Evolutionary conservation across 345 rosid genomes (phyloP).

Genomic region (Noccaea caerulescens): DNA sequence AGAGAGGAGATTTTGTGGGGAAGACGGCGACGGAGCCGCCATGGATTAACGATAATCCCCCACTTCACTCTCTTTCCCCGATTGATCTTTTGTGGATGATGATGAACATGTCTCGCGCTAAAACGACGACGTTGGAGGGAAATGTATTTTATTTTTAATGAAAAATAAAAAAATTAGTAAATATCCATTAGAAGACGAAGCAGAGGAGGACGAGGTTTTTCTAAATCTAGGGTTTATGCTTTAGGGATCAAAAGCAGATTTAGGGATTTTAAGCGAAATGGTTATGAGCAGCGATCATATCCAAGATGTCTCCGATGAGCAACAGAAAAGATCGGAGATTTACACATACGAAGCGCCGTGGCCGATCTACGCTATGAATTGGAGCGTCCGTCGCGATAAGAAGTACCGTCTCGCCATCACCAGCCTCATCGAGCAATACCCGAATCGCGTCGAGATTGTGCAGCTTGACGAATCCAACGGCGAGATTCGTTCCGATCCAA

Average conservation of each 20-base stretch:
- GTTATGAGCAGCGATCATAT: conserved; percentile 69
- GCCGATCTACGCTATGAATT: conserved; percentile 96
- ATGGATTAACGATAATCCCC: conserved; percentile 26
- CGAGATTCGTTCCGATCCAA: conserved; percentile 75
- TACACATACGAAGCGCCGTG: conserved; percentile 93
- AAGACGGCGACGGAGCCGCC: conserved; percentile 44
- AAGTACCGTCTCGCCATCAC: conserved; percentile 93
- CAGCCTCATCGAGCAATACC: conserved; percentile 76
- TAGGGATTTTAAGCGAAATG: conserved; percentile 44
- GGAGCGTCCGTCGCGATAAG: conserved; percentile 93
- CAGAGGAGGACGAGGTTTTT: neutral
- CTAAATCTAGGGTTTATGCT: conserved; percentile 28
- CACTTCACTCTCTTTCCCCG: conserved; percentile 15
- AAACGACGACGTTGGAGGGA: conserved; percentile 11
- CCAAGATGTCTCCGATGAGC: conserved; percentile 76
- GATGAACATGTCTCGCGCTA: neutral
- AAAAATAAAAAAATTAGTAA: neutral
- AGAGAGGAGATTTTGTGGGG: conserved; percentile 29
- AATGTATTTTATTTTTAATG: neutral
- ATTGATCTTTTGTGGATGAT: conserved; percentile 40
- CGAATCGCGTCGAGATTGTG: conserved; percentile 81
- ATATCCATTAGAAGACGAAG: conserved; percentile 9
- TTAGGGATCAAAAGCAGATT: neutral
- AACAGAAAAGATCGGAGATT: conserved; percentile 87
- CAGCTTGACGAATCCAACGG: conserved; percentile 94